Base-by-base conservation (phyloP, 306 rosid species). In the Quillaja saponaria region DNA sequence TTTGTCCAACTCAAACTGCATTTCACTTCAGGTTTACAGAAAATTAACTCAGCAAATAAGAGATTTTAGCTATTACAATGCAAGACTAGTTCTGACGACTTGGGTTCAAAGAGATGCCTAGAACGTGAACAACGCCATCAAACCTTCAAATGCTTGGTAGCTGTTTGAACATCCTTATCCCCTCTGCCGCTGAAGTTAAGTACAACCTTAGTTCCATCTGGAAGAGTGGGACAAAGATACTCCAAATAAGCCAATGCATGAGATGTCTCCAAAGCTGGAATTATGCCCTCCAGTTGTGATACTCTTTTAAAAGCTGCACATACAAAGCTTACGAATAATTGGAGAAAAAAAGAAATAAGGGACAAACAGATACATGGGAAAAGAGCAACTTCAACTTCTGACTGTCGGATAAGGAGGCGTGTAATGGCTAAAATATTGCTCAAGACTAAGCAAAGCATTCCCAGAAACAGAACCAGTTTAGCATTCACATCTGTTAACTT, bases 181-280 rank as follows among this genome's bases (percentile, higher is more conserved):
- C 98, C 98, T 58, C 98, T 65, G 69, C 98, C 98, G 45, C 98
- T 88, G 82, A 85, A 91, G 84, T 86, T 86, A 6, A 91, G 63
- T 58, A 91, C 95, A 11, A 92, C 88, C 75, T 89, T 88, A 18
- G 85, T 5, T 41, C 96, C 94, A 7, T 82, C 40, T 0, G 94
- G 86, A 46, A 92, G 95, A 21, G 84, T 76, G 6, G 95, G 96
- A 60, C 98, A 92, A 13, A 92, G 67, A 79, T 82, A 72, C 76
- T 88, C 98, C 10, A 88, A 53, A 74, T 88, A 84, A 11, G 96
- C 98, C 79, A 92, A 58, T 3, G 98, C 98, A 80, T 92, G 98
- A 28, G 96, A 92, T 18, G 98, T 92, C 76, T 92, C 98, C 75
- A 92, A 16, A 49, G 98, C 98, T 20, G 98, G 98, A 74, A 92